Evolutionary conservation across 164 flowering plant genomes (phyloP).

Genomic region (Amborella trichopoda): DNA sequence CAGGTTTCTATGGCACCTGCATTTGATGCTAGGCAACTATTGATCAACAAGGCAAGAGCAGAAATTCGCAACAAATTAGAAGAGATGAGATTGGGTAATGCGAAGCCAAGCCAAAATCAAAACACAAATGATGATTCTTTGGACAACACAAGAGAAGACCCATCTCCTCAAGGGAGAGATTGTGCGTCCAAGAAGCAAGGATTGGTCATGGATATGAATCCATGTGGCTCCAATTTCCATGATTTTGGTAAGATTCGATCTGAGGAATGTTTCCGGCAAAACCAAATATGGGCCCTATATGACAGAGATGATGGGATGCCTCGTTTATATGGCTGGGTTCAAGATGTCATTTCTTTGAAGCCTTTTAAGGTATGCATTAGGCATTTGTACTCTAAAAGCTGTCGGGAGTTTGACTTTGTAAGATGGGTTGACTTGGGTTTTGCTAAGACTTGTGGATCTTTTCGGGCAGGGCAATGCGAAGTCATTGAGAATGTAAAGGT

Average conservation of each 20-base stretch:
- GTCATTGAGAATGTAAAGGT: conserved; percentile 57
- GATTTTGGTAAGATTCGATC: conserved; percentile 53
- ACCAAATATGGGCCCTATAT: conserved; percentile 92
- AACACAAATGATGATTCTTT: conserved; percentile 8
- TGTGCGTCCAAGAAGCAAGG: too few species aligned
- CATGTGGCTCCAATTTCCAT: conserved; percentile 36
- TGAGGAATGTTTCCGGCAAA: conserved; percentile 72
- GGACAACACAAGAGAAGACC: conserved; percentile 1
- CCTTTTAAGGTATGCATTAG: conserved; percentile 73
- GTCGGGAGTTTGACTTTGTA: conserved; percentile 49
- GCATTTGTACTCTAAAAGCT: conserved; percentile 59
- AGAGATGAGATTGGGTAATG: conserved; percentile 28
- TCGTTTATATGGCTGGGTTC: conserved; percentile 70
- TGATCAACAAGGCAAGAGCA: conserved; percentile 61
- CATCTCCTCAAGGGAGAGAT: neutral
- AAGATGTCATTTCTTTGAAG: conserved; percentile 48
- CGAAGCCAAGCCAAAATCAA: neutral
- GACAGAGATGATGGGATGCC: conserved; percentile 99
- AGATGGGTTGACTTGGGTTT: conserved; percentile 69
- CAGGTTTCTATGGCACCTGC: too few species aligned
- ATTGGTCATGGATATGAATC: conserved; percentile 14
- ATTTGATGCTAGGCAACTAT: conserved; percentile 55
- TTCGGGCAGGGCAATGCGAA: conserved; percentile 40
- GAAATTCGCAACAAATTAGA: conserved; percentile 54
- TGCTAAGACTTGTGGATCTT: conserved; percentile 78